These are phyloP conservation scores for Elsinoe perseae DNA, from an alignment of 2,329 filamentous ascomycete species.

Conservation along the genomic window DNA sequence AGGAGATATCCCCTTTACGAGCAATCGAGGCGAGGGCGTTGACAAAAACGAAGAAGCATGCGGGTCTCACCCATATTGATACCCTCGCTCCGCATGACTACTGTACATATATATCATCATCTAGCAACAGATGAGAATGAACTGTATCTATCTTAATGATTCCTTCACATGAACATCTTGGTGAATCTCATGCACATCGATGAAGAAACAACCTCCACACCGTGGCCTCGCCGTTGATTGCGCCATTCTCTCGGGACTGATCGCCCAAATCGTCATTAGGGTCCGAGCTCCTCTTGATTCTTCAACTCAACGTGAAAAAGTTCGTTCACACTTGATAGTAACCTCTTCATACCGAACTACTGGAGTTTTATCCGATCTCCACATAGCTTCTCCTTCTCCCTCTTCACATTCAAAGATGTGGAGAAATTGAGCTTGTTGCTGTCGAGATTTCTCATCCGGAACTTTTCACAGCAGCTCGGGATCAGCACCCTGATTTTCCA, in stretches of 20 bases:
- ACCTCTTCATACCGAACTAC: neutral
- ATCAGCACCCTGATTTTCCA: slow-evolving; percentile 2
- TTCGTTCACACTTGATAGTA: neutral
- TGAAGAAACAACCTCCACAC: neutral
- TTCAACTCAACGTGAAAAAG: slow-evolving; percentile 4
- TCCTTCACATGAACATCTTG: neutral
- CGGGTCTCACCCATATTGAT: slow-evolving; percentile 13
- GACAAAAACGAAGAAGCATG: neutral
- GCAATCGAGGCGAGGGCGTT: neutral
- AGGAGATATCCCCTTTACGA: slow-evolving; percentile 8
- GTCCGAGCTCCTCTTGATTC: slow-evolving; percentile 10
- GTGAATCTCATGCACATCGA: too few species aligned
- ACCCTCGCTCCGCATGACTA: slow-evolving; percentile 10
- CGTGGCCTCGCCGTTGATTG: neutral
- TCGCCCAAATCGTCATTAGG: slow-evolving; percentile 5
- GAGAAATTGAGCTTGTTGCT: neutral
- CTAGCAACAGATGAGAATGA: slow-evolving; percentile 11
- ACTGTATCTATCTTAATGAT: neutral
- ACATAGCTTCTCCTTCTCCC: neutral
- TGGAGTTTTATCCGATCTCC: slow-evolving; percentile 1
- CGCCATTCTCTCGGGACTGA: slow-evolving; percentile 1
- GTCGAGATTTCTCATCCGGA: neutral
- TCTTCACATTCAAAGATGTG: neutral
- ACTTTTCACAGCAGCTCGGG: neutral
- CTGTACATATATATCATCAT: slow-evolving; percentile 14